phyloP scores from a whole-genome alignment of 148 eudicot genomes.

The Spergularia marina region DNA sequence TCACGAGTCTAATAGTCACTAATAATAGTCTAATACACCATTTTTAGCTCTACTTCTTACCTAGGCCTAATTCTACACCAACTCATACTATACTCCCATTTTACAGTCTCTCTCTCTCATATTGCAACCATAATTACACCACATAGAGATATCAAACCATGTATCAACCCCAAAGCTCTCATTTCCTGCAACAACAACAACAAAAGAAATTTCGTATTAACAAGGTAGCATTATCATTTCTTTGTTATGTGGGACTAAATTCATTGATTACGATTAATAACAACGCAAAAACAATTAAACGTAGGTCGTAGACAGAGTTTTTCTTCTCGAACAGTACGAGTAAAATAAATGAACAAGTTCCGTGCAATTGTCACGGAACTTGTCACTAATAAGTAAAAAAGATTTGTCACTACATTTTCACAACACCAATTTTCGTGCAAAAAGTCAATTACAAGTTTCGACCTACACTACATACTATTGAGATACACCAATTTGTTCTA shows the following conservation, averaged over 20 bases:
- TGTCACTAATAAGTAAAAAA: too few species aligned
- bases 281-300: background rate
- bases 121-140: conserved; percentile 37
- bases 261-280: background rate
- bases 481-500: too few species aligned
- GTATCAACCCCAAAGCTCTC: conserved; percentile 47
- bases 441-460: too few species aligned
- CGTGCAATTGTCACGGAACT: too few species aligned
- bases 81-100: conserved; percentile 8
- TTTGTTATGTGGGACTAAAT: too few species aligned
- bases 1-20: conserved; percentile 16
- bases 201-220: background rate
- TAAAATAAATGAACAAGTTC: too few species aligned
- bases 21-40: conserved; percentile 3
- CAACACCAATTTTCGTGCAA: too few species aligned
- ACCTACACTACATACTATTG: too few species aligned
- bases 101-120: conserved; percentile 19
- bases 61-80: conserved; percentile 18
- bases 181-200: conserved; percentile 27
- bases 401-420: too few species aligned
- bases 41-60: background rate
- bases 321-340: too few species aligned
- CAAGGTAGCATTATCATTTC: too few species aligned
- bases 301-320: too few species aligned
- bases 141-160: conserved; percentile 34